Evolutionary conservation across 257 asterid genomes (phyloP), one percentile per base, ranked within the genome.

Genomic region (Plantago major): DNA sequence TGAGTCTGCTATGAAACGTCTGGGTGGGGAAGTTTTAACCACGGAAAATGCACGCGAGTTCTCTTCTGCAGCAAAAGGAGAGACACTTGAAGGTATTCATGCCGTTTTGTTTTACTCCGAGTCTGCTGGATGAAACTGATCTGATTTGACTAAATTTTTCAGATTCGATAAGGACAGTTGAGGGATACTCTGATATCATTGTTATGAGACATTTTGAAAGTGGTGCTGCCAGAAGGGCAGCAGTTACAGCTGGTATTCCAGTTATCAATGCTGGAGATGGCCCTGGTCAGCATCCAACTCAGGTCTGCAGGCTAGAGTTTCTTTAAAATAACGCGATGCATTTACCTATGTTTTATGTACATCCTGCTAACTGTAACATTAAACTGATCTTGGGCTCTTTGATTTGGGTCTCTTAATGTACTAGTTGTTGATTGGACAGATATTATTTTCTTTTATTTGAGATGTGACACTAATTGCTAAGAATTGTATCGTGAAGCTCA

Each of bases 151-250:
- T 56, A 72, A 67, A 50, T 53, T 58, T 56, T 74, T 69, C 76
- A 88, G 97, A 89, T 71, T 72, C 97, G 26, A 86, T 92, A 60
- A 81, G 99, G 69, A 92, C 95, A 9, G 94, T 89, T 67, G 95
- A 92, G 81, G 96, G 99, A 15, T 89, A 92, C 74, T 78, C 94
- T 4, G 97, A 89, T 64, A 84, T 86, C 58, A 87, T 84, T 72
- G 99, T 89, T 72, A 89, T 92, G 88, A 89, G 99, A 61, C 99
- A 92, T 79, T 92, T 86, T 50, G 99, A 92, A 81, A 89, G 96
- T 77, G 99, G 99, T 54, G 93, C 97, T 59, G 99, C 99, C 64
- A 83, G 73, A 76, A 77, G 89, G 73, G 97, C 99, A 9, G 96
- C 96, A 3, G 69, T 47, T 22, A 89, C 88, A 7, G 95, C 97